These are phyloP conservation scores for Eutrema japonicum DNA, from an alignment of 345 rosid species.

Conservation along the genomic window DNA sequence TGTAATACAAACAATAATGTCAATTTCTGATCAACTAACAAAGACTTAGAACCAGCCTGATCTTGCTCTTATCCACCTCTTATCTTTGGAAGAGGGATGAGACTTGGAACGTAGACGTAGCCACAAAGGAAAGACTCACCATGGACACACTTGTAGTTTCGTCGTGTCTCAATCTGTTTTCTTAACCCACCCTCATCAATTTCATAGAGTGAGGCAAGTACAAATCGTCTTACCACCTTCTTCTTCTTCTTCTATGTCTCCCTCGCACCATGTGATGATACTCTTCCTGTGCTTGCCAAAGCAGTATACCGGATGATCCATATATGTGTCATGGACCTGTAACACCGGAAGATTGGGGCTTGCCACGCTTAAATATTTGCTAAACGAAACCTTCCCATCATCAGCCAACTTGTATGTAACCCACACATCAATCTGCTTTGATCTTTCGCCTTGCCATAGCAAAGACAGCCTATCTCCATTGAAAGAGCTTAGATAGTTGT, in stretches of 20 bases:
- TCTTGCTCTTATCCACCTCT: neutral
- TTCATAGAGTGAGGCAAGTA: neutral
- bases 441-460: too few species aligned
- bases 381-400: too few species aligned
- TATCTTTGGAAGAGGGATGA: conserved; percentile 1
- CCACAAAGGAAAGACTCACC: neutral
- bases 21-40: neutral
- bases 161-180: neutral
- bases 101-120: conserved; percentile 4
- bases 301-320: neutral
- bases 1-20: neutral
- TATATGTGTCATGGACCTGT: neutral
- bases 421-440: too few species aligned
- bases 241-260: neutral
- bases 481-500: too few species aligned
- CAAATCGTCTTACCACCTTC: neutral
- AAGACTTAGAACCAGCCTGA: neutral
- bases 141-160: neutral
- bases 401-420: too few species aligned
- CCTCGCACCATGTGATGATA: conserved; percentile 3
- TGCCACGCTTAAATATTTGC: neutral
- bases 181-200: neutral
- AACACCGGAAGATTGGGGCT: neutral
- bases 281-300: neutral
- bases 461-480: too few species aligned